Conservation (phyloP, 176 grass and related monocot species). For the Eragrostis curvula region DNA sequence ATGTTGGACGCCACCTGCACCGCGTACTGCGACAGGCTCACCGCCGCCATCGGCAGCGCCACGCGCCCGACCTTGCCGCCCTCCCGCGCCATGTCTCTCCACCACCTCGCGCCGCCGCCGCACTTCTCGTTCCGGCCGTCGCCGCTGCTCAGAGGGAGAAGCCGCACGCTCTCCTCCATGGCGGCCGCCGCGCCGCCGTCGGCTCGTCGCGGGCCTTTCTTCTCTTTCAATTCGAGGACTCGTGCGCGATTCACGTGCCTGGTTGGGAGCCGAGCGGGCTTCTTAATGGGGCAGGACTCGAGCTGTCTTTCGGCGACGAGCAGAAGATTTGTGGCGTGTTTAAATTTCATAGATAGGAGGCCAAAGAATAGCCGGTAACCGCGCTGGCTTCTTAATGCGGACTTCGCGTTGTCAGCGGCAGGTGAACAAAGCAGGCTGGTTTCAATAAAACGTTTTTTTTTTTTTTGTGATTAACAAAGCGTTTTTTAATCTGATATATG, state of each 20-base stretch:
- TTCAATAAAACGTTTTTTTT: no score
- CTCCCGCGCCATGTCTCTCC: conserved; percentile 37
- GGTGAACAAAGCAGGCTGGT: no score
- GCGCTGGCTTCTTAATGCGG: no score
- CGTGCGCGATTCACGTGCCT: not conserved
- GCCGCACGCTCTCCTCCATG: conserved; percentile 45
- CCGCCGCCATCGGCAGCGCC: conserved; percentile 61
- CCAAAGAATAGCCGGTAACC: no score
- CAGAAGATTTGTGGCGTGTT: no score
- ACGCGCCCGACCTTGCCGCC: conserved; percentile 49
- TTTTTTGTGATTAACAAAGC: no score
- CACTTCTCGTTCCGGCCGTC: not conserved
- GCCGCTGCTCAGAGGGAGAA: conserved; percentile 9
- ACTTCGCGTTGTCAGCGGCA: conserved; percentile 39
- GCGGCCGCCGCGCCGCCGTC: not conserved
- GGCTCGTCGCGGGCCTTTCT: not conserved
- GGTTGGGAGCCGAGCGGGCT: not conserved
- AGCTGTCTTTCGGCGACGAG: no score
- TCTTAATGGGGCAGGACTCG: conserved; percentile 16
- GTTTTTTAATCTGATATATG: no score
- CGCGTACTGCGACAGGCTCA: conserved; percentile 60
- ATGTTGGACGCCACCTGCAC: conserved; percentile 91
- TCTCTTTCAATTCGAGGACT: not conserved
- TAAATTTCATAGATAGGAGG: no score
- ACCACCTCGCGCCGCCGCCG: conserved; percentile 21